These are phyloP conservation scores for Naganishia sp. DNA, from an alignment of 1,284 basidiomycete genomes.

Conservation along the genomic window DNA sequence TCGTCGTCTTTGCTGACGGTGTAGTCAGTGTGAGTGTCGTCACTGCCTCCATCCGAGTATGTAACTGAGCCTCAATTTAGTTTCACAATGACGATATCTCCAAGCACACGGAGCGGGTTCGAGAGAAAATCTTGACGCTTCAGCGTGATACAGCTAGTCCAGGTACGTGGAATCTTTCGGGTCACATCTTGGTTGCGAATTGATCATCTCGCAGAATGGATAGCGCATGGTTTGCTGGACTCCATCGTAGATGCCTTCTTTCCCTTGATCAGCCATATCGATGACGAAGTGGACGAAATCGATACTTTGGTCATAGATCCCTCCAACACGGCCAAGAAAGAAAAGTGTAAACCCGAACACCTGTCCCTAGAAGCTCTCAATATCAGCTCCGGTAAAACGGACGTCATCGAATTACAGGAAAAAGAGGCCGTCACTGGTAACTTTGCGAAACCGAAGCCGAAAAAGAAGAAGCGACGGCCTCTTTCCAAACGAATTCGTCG, in stretches of 20 bases:
- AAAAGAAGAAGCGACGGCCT: slow-evolving; percentile 15
- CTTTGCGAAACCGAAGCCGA: slow-evolving; percentile 5
- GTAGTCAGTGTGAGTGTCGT: slow-evolving; percentile 72
- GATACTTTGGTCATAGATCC: slow-evolving; percentile 67
- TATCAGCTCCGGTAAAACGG: neutral
- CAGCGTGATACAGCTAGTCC: slow-evolving; percentile 63
- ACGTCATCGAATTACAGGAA: slow-evolving; percentile 31
- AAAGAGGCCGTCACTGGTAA: slow-evolving; percentile 1
- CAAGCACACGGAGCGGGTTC: slow-evolving; percentile 79
- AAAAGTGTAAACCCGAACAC: slow-evolving; percentile 15
- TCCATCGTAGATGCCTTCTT: slow-evolving; percentile 94
- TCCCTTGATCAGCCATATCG: slow-evolving; percentile 78
- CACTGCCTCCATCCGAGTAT: neutral
- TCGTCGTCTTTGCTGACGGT: slow-evolving; percentile 87
- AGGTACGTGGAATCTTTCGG: slow-evolving; percentile 56
- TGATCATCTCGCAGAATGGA: slow-evolving; percentile 69
- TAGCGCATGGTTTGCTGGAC: slow-evolving; percentile 88
- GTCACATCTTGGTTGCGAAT: neutral
- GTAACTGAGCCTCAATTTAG: slow-evolving; percentile 53
- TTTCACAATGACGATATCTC: slow-evolving; percentile 92
- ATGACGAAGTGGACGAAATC: slow-evolving; percentile 76
- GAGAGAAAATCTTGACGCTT: slow-evolving; percentile 65
- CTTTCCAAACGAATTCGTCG: slow-evolving; percentile 18
- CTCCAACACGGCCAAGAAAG: slow-evolving; percentile 35
- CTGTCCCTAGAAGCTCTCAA: slow-evolving; percentile 15